Evolutionary conservation across 129 eudicot species (phyloP).

Genomic region (Saussurea involucrata): DNA sequence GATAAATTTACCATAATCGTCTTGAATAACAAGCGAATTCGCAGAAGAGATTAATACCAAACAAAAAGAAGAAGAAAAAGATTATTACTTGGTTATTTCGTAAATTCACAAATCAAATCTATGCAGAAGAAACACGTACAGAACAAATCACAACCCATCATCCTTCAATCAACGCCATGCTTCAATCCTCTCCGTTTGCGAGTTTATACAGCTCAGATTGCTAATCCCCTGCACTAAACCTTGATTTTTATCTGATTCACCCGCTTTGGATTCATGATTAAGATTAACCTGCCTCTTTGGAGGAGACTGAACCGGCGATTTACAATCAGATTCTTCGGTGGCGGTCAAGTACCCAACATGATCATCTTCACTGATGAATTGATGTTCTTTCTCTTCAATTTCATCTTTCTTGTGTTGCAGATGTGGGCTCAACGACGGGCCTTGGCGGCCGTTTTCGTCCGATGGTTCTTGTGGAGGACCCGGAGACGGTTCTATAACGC

Average conservation of each 20-base stretch:
- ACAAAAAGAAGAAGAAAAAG: background rate
- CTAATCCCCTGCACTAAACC: constrained; percentile 25
- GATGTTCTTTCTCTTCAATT: constrained; percentile 16
- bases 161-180: constrained; percentile 51
- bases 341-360: constrained; percentile 28
- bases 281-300: constrained; percentile 11
- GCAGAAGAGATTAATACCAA: constrained; percentile 5
- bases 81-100: constrained; percentile 12
- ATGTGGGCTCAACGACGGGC: constrained; percentile 31
- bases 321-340: constrained; percentile 44
- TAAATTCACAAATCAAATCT: constrained; percentile 25
- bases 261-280: constrained; percentile 11
- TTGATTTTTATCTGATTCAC: constrained; percentile 19
- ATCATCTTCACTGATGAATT: constrained; percentile 31
- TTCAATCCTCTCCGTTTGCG: constrained; percentile 55
- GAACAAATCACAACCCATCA: background rate
- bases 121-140: constrained; percentile 22
- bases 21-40: constrained; percentile 11
- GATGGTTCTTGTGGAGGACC: constrained; percentile 38
- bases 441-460: constrained; percentile 59
- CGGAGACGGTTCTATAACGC: constrained; percentile 35
- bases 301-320: constrained; percentile 21
- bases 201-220: constrained; percentile 51
- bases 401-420: constrained; percentile 14
- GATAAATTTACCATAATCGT: constrained; percentile 13